Evolutionary conservation across 768 basidiomycete species (phyloP), one percentile per base, ranked within the genome.

Genomic region (Exsudoporus frostii): DNA sequence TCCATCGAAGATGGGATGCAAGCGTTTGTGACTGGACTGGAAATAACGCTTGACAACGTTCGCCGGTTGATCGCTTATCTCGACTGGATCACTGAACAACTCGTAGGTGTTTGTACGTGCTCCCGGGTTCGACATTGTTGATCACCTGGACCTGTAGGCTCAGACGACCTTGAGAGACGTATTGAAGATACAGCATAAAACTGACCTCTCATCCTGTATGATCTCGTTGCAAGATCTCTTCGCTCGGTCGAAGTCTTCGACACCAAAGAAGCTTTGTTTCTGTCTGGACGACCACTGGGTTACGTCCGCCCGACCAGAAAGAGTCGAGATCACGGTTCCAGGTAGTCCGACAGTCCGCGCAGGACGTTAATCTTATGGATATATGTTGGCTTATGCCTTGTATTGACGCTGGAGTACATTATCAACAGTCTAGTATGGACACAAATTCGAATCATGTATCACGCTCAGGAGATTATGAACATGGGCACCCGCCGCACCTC

Each of bases 11-110:
- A 57, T 22, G 34, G 44, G 39, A 47, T 60, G 29, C 50, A 49
- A 39, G 47, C 45, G 2, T 47, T 68, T 38, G 45, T 61, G 38
- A 17, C 43, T 3, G 66, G 62, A 43, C 42, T 71, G 41, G 68
- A 68, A 34, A 48, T 44, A 27, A 41, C 57, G 10, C 57, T 64
- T 7, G 56, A 56, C 29, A 61, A 64, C 37, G 39, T 60, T 15
- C 58, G 33, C 11, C 61, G 55, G 24, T 50, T 70, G 46, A 48
- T 46, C 8, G 59, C 57, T 13, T 66, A 70, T 34, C 65, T 70
- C 24, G 68, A 70, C 11, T 64, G 60, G 62, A 66, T 64, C 7
- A 57, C 70, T 2, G 60, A 64, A 5, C 55, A 58, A 10, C 53
- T 70, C n/a, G 68, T 61, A 46, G 45, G 70, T 42, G 15, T 15